Evolutionary conservation across 176 grass and related monocot species (phyloP), one percentile per base, ranked within the genome.

Genomic region (Oryza nivara): DNA sequence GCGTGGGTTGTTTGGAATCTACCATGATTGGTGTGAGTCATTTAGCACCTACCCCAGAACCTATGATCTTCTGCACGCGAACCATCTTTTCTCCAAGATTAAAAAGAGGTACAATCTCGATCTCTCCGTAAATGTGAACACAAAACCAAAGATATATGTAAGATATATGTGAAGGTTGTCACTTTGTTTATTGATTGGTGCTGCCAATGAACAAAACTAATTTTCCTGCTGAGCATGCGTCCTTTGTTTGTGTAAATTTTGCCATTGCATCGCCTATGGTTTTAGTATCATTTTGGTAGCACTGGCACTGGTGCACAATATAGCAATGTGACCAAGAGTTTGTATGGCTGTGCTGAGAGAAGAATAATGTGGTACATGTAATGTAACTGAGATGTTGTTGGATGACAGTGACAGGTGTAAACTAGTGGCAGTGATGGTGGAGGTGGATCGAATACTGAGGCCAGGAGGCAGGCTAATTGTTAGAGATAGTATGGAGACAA

Each of bases 1-100:
- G 71, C 92, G 92, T 12, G 95, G 95, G 60, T 22, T 94, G 22
- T 92, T 94, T 60, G 95, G 95, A 69, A 46, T 94, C 3, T 97
- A 97, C 68, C 92, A 97, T 6, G 88, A 97, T 48, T 97, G 95
- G 92, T 97, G 95, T 16, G 92, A 97, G 54, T 94, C 92, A 28
- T 97, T 97, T 82, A 94, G 90, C 84, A 97, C 92, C 2, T 97
- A 97, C 74, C 92, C 92, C 60, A 86, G 92, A 91, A 92, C 86
- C 56, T 97, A 94, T 20, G 94, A 97, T 89, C 90, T 97, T 48
- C 46, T 94, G 19, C 92, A 97, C 15, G 88, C 92, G 6, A 89
- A 92, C 78, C 90, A 92, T 87, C 88, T 94, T 52, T 97, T 97
- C 84, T 92, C 92, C 73, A 89, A 89, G 61, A 81, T 97, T 51